Base-by-base conservation (phyloP, 345 rosid genomes). In the Hypericum androsaemum region DNA sequence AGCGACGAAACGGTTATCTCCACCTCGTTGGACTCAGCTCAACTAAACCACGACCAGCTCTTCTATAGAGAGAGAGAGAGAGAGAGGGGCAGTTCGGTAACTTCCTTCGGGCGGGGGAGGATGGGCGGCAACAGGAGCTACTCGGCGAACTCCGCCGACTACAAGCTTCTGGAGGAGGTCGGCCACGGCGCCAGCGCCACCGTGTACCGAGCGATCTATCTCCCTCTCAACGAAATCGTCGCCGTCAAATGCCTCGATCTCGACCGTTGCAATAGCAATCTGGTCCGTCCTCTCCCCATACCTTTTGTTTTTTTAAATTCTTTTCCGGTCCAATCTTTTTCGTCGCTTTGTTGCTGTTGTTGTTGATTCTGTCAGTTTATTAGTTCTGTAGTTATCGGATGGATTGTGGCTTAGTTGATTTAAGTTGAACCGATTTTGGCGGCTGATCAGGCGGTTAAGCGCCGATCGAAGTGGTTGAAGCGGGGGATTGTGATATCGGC, bases 231-330 rank as follows among this genome's bases (percentile, higher is more conserved):
- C 39, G 83, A 86, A 46, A 72, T 88, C 57, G 79, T 94, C 52
- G 99, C 99, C 12, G 77, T 94, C 58, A 94, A 94, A 66, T 82
- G 94, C 64, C 78, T 94, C 82, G 99, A 94, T 86, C 99, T 94
- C 76, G 97, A 88, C 80, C 97, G 99, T n/a, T 94, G 97, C 74
- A 83, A 80, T 43, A 82, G 86, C 71, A 86, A 88, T 67, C 87
- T 94, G 86, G 99, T 94, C 39, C 13, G 87, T 70, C 5, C 38
- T 54, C 47, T 51, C 10, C 10, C 12, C 12, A 0, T 12, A 43
- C 14, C 40, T 28, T 43, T 32, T 58, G 46, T 15, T 7, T 17
- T 0, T 35, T 41, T 69, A 44, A 9, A 0, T 22, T 57, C 36
- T 22, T 41, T 28, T 42, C 7, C 8, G 46, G 3, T 32, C 8